Percentiles rank a stretch among this genome's conserved stretches.
Conservation (phyloP, 2,329 filamentous ascomycete genomes). For the Botryotinia calthae region DNA sequence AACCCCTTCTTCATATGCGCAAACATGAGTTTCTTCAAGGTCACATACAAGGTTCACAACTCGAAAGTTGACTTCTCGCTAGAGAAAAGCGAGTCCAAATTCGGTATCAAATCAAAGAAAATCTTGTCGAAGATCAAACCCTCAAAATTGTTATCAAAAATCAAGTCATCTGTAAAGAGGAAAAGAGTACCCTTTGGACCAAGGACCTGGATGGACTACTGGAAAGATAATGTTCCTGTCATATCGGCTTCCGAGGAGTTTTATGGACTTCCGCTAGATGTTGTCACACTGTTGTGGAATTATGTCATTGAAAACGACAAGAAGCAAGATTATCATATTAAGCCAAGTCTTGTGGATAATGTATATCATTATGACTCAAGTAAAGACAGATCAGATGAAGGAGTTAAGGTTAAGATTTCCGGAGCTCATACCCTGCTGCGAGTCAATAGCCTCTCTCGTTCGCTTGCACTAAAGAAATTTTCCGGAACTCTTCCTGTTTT, state of each 20-base stretch:
- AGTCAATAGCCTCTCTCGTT: background rate
- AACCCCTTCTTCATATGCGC: background rate
- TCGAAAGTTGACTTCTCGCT: rapidly evolving
- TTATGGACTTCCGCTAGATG: background rate
- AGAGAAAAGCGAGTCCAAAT: background rate
- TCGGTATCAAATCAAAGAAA: background rate
- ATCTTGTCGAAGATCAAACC: background rate
- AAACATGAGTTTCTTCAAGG: background rate
- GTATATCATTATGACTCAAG: background rate
- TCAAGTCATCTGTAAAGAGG: too few relatives aligned
- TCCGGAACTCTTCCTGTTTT: background rate
- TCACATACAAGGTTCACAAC: background rate
- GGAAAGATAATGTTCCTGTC: background rate
- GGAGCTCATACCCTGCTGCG: background rate
- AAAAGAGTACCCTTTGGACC: too few relatives aligned
- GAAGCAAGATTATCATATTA: background rate
- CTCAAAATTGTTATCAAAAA: background rate
- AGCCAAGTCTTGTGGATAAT: background rate
- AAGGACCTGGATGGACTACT: background rate
- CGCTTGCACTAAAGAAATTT: background rate
- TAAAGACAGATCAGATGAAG: too few relatives aligned
- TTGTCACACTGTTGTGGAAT: background rate
- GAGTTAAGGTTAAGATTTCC: background rate
- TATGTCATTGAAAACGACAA: background rate
- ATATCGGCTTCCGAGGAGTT: background rate